Percentiles rank a stretch among this genome's conserved stretches.
Evolutionary conservation across 2,329 filamentous ascomycete genomes (phyloP).

Genomic region (Ceratocystis colombiana): DNA sequence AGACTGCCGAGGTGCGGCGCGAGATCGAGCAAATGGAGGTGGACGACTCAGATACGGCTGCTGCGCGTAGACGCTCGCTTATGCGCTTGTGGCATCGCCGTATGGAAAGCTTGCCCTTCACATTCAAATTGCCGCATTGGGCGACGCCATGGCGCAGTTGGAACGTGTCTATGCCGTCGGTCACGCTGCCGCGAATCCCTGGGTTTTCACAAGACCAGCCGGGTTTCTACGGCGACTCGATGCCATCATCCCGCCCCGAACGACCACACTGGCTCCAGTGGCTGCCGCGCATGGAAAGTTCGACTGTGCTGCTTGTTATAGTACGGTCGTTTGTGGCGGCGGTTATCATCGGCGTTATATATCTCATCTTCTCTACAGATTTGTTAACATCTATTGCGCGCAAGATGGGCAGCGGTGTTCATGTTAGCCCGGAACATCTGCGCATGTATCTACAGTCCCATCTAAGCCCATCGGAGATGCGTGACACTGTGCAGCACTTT

Average conservation of each 20-base stretch:
- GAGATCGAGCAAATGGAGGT: slow-evolving; percentile 88
- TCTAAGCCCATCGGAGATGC: slow-evolving; percentile 59
- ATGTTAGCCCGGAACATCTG: slow-evolving; percentile 73
- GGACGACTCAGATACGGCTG: slow-evolving; percentile 59
- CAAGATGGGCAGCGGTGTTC: slow-evolving; percentile 54
- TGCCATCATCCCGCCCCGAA: slow-evolving; percentile 21
- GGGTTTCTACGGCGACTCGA: slow-evolving; percentile 19
- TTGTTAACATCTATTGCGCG: slow-evolving; percentile 59
- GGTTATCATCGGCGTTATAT: slow-evolving; percentile 66
- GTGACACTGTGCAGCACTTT: slow-evolving; percentile 64
- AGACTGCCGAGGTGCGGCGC: slow-evolving; percentile 59
- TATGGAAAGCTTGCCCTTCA: slow-evolving; percentile 34
- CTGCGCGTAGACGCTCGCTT: slow-evolving; percentile 36
- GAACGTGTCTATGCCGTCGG: slow-evolving; percentile 35
- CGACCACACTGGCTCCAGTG: slow-evolving; percentile 23
- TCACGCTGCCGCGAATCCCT: slow-evolving; percentile 39
- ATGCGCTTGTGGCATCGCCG: slow-evolving; percentile 27
- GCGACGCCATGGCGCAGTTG: slow-evolving; percentile 47
- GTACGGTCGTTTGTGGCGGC: slow-evolving; percentile 65
- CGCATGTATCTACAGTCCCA: slow-evolving; percentile 62
- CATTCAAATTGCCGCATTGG: slow-evolving; percentile 45
- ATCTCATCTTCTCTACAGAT: slow-evolving; percentile 76
- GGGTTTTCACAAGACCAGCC: slow-evolving; percentile 21
- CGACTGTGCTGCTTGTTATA: slow-evolving; percentile 50
- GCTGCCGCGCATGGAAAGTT: slow-evolving; percentile 29